A percentile compares a stretch with the other conserved stretches of the same genome.
Conservation (phyloP, 1,284 basidiomycete species). For the Puccinia brachypodii region DNA sequence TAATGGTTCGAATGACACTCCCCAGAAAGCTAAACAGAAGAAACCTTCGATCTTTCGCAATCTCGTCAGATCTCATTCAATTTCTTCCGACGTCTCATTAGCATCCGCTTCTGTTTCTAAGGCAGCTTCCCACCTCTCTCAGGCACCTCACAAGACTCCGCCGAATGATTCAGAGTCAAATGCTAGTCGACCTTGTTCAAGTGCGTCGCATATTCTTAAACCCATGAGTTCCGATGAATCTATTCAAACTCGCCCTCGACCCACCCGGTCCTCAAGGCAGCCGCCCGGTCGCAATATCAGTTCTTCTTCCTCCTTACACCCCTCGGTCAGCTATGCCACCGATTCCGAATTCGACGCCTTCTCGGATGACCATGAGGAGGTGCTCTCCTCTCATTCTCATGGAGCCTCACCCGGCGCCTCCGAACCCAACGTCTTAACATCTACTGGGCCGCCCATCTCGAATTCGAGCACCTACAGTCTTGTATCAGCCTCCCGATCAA, state of each 20-base stretch:
- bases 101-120: not conserved
- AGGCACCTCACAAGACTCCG: not conserved
- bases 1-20: not conserved
- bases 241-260: not conserved
- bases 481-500: not conserved
- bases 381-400: conserved; percentile 11
- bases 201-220: not conserved
- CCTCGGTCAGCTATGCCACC: not conserved
- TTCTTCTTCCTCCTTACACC: not conserved
- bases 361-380: conserved; percentile 16
- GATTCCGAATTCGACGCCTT: not conserved
- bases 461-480: not conserved
- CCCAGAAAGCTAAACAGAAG: not conserved
- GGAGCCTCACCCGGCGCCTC: not conserved
- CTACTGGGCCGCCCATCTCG: not conserved
- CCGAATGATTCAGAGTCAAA: not conserved
- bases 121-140: not conserved
- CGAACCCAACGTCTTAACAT: not conserved
- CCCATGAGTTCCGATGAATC: not conserved
- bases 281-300: not conserved
- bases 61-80: not conserved
- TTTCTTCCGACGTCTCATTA: not conserved
- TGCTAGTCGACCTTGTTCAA: not conserved
- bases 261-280: not conserved
- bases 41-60: not conserved